Conservation (phyloP, 768 basidiomycete genomes). For the Hortiboletus flavorubellus region DNA sequence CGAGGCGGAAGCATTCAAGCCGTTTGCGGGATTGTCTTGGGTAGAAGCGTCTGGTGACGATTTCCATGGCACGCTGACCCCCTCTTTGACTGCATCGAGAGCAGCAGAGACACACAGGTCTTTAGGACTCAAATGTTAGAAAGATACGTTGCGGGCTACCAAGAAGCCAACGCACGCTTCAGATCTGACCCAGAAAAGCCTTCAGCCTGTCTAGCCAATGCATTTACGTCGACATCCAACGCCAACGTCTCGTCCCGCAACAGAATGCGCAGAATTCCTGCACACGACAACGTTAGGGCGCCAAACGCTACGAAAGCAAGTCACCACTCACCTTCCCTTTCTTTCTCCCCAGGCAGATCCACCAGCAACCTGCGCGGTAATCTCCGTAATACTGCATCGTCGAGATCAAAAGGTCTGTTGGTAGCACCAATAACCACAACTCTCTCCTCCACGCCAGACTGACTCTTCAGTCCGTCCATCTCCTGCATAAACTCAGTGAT, state of each 20-base stretch:
- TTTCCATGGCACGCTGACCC: slow-evolving; percentile 76
- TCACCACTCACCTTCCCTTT: slow-evolving; percentile 65
- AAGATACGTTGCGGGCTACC: background rate
- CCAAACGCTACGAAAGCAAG: background rate
- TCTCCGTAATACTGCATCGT: slow-evolving; percentile 88
- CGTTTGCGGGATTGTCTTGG: background rate
- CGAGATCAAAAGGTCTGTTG: slow-evolving; percentile 86
- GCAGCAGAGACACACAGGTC: slow-evolving; percentile 93
- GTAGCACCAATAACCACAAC: slow-evolving; percentile 94
- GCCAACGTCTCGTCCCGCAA: slow-evolving; percentile 76
- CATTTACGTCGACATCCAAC: slow-evolving; percentile 56
- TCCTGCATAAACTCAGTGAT: slow-evolving; percentile 95
- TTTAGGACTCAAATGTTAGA: slow-evolving; percentile 30
- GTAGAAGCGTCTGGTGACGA: slow-evolving; percentile 4
- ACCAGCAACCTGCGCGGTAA: slow-evolving; percentile 84
- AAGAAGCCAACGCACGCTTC: slow-evolving; percentile 62
- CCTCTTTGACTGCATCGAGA: slow-evolving; percentile 86
- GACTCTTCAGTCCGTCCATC: slow-evolving; percentile 87
- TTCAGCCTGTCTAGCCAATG: slow-evolving; percentile 69
- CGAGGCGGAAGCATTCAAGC: slow-evolving; percentile 7
- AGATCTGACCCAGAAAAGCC: slow-evolving; percentile 93
- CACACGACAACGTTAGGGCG: slow-evolving; percentile 3
- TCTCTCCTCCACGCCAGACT: slow-evolving; percentile 54
- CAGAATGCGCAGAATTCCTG: slow-evolving; percentile 86
- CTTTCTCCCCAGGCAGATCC: slow-evolving; percentile 83